Base-by-base conservation (phyloP, 768 basidiomycete species). In the Calocybe indica region DNA sequence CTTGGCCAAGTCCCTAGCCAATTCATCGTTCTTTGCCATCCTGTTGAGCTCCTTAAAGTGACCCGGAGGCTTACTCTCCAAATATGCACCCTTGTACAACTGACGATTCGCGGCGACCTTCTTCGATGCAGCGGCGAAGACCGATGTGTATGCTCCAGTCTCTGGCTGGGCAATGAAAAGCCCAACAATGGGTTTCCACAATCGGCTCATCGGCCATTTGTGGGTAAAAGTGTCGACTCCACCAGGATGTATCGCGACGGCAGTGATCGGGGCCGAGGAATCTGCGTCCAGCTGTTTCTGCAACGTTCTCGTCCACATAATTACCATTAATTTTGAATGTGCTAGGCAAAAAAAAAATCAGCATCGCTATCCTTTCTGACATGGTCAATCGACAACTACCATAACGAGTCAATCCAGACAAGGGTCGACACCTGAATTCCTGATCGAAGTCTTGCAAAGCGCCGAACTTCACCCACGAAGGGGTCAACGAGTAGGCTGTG, bases 271-370 rank as follows among this genome's bases (percentile, higher is more conserved):
- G 0, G 65, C 55, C 6, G 61, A 56, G 0, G 62, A 55, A 11
- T 58, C 61, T 34, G 61, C 57, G 38, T 73, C 67, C 29, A 83
- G 60, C 14, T 58, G 72, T 32, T 63, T 65, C 48, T 83, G 79
- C 12, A 84, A 61, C 51, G 75, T 68, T 29, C 66, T 71, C 1
- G 3, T 10, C 28, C 9, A 8, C 5, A 32, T 43, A n/a, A 10
- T 43, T 43, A 43, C 42, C 42, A 32, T 43, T 22, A 22, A 22
- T 22, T 22, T 22, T 22, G 22, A 22, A 22, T 22, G 22, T 22
- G 22, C 22, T 22, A 22, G 1, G 22, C 22, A 22, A 22, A 22
- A 4, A 22, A 22, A 22, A 22, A 22, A 22, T 22, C 22, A 22
- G 22, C 22, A 22, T 22, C 4, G n/a, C n/a, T 22, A 4, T 22